Evolutionary conservation across 225 moss, liverwort and hornwort genomes (phyloP).

Genomic region (Sphagnum tenellum): DNA sequence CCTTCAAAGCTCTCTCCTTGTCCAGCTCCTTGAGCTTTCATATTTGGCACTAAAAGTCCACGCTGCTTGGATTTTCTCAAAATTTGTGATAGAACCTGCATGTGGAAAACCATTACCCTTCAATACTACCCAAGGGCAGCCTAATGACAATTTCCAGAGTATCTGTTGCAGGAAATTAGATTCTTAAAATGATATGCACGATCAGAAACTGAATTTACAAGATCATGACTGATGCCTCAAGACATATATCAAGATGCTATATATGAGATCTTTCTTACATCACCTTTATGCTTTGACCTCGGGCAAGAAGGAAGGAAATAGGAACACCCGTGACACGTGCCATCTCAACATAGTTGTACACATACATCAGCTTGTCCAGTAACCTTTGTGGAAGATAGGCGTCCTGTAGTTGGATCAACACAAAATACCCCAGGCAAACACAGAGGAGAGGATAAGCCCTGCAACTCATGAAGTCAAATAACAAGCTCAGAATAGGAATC

Average conservation of each 20-base stretch:
- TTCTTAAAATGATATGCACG: too few species aligned
- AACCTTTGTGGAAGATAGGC: slow-evolving; percentile 97
- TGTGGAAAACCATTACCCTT: too few species aligned
- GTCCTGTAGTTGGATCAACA: slow-evolving; percentile 33
- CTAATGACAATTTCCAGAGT: background rate
- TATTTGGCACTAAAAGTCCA: slow-evolving; percentile 70
- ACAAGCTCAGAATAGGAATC: background rate
- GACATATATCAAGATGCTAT: background rate
- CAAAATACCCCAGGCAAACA: too few species aligned
- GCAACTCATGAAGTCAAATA: background rate
- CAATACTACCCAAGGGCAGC: too few species aligned
- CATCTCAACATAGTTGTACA: slow-evolving; percentile 99
- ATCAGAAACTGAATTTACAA: too few species aligned
- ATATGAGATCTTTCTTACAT: background rate
- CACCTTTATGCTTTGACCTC: slow-evolving; percentile 99
- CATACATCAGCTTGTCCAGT: slow-evolving; percentile 97
- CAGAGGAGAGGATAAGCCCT: background rate
- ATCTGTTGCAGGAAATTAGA: background rate
- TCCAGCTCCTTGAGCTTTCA: slow-evolving; percentile 68
- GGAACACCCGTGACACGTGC: slow-evolving; percentile 99
- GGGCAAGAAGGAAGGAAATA: slow-evolving; percentile 86
- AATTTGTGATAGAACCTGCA: slow-evolving; percentile 86
- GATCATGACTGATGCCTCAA: background rate
- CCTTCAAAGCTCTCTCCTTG: slow-evolving; percentile 91
- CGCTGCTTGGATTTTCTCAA: slow-evolving; percentile 80